Evolutionary conservation across 2,329 filamentous ascomycete genomes (phyloP), one percentile per base, ranked within the genome.

Genomic region (Trichoderma afroharzianum): DNA sequence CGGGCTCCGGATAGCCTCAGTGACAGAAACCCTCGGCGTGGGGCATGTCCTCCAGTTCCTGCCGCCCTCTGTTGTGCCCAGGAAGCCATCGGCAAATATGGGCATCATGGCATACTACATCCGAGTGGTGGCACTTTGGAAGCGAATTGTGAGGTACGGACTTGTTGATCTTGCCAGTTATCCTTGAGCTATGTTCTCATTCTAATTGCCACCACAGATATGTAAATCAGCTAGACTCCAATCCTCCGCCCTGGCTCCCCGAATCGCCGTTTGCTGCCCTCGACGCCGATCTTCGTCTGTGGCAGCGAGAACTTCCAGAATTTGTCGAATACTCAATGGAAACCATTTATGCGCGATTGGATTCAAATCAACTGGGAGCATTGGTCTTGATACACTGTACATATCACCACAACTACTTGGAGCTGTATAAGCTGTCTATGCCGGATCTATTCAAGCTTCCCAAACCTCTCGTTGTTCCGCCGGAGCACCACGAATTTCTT

Each of bases 391-490:
- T 85, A 9, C 83, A 85, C 74, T 84, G 83, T 74, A 85, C 83
- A 30, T 85, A 84, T 63, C 82, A 85, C 58, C 82, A 85, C 74
- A 84, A 83, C 61, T 80, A 83, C 50, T 76, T 84, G 5, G 83
- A 85, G 72, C 78, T 85, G 2, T 85, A 85, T 75, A 82, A 83
- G 32, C 81, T 85, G 68, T 81, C 82, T 14, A 82, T 85, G 82
- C 83, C 83, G 0, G 80, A 82, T 55, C 76, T 85, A 5, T 85
- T 85, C 74, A 81, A 82, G 68, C 76, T 83, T n/a, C 78, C 81
- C 39, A 80, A 83, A 50, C 81, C 82, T 1, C 79, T 83, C n/a
- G 76, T 75, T 43, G 82, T 83, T 55, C 81, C 82, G 1, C 78
- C 78, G 1, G 82, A 83, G 69, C 81, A 83, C 39, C 74, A 76